These are phyloP conservation scores for Centella asiatica DNA, from an alignment of 129 eudicot genomes.

Conservation along the genomic window DNA sequence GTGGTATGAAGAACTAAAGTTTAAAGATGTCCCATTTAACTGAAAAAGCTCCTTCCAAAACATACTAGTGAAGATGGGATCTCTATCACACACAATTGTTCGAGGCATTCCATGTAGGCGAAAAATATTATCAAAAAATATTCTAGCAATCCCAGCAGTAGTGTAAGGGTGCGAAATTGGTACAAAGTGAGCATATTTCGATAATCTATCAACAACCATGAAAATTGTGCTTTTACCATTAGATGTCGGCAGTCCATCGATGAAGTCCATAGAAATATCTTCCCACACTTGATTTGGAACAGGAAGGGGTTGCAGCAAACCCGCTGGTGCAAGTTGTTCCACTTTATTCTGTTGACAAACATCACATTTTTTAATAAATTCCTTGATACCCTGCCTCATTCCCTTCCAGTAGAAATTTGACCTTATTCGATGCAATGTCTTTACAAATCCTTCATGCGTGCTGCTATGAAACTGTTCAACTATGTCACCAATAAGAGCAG, in stretches of 20 bases:
- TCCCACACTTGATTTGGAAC: background rate
- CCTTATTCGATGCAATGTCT: background rate
- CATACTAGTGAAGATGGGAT: background rate
- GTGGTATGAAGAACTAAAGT: background rate
- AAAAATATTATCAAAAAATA: background rate
- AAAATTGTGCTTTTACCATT: conserved; percentile 1
- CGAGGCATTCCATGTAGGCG: conserved; percentile 6
- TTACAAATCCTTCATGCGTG: background rate
- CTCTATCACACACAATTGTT: background rate
- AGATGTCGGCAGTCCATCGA: background rate
- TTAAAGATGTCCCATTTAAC: background rate
- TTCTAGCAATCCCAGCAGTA: background rate
- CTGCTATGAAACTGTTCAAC: background rate
- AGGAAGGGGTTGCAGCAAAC: conserved; percentile 4
- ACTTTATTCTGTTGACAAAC: background rate
- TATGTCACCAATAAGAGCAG: background rate
- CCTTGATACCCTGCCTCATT: background rate
- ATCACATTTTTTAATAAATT: background rate
- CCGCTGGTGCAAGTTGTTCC: background rate
- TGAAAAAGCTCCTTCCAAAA: conserved; percentile 13
- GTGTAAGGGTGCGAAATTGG: background rate
- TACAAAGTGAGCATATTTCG: conserved; percentile 2
- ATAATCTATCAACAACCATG: background rate
- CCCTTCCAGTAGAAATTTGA: background rate
- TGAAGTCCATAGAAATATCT: conserved; percentile 10